Percentiles rank a stretch among this genome's conserved stretches.
Conservation (phyloP, 1,284 basidiomycete species). For the Rhodotorula sp. region DNA sequence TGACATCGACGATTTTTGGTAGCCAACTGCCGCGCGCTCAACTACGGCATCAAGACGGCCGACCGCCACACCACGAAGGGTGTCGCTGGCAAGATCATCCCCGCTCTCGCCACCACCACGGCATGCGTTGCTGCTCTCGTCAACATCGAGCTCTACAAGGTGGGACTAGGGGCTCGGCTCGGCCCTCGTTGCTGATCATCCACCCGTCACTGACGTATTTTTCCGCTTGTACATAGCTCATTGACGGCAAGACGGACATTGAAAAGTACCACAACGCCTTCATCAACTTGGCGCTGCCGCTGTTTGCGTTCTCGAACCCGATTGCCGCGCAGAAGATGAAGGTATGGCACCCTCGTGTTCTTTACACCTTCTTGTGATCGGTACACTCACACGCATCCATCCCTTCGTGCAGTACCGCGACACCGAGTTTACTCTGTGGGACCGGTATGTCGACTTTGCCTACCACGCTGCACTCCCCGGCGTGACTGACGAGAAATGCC, state of each 20-base stretch:
- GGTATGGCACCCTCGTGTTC: slow-evolving; percentile 43
- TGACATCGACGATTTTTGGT: neutral
- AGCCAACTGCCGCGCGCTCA: slow-evolving; percentile 89
- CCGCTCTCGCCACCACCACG: slow-evolving; percentile 98
- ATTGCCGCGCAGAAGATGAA: slow-evolving; percentile 88
- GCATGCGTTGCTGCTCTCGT: slow-evolving; percentile 76
- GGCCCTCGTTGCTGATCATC: neutral
- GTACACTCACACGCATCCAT: too few relatives aligned
- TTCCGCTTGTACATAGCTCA: slow-evolving; percentile 60
- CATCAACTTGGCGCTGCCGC: slow-evolving; percentile 94
- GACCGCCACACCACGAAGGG: slow-evolving; percentile 96
- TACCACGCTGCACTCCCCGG: too few relatives aligned
- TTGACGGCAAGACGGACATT: slow-evolving; percentile 62
- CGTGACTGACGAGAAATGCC: neutral
- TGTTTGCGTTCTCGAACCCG: slow-evolving; percentile 99
- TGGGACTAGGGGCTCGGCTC: slow-evolving; percentile 46
- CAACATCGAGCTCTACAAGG: slow-evolving; percentile 96
- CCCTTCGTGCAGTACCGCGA: slow-evolving; percentile 60
- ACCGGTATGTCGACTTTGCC: slow-evolving; percentile 56
- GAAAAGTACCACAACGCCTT: slow-evolving; percentile 99
- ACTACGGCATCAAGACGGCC: slow-evolving; percentile 86
- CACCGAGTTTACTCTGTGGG: slow-evolving; percentile 97
- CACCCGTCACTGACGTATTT: neutral
- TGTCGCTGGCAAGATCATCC: slow-evolving; percentile 98
- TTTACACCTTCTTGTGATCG: neutral